Base-by-base conservation (phyloP, 2,329 filamentous ascomycete genomes). In the Aspergillus sp. region DNA sequence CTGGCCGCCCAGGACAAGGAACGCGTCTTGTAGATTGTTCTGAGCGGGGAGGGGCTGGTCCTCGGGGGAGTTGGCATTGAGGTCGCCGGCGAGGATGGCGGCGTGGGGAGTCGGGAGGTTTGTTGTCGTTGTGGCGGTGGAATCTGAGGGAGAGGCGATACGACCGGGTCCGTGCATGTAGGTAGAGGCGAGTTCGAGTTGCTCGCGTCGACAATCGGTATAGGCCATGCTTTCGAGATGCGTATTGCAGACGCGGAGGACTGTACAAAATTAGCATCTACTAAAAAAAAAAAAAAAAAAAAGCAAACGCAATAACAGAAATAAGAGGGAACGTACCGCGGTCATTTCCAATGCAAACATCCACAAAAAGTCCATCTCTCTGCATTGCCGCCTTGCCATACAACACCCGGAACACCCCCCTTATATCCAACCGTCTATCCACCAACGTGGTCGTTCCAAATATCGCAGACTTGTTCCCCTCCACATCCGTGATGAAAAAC, bases 61-160 rank as follows among this genome's bases (percentile, higher is more conserved):
- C 46, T 79, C 80, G 0, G 69, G 69, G 51, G 81, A 69, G 27
- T 82, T 80, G 19, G 79, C 78, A 51, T 83, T 83, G 39, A 81
- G 70, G 56, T 82, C 79, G 0, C 80, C 80, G 0, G 75, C 77
- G 2, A 77, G 55, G 1, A 81, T 47, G 1, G 70, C 72, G 1
- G 68, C 73, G 5, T 70, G 49, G 1, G 75, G 60, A 9, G n/a
- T 41, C 2, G 60, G 51, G 0, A 61, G 33, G 2, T 63, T 58
- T 2, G 2, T 41, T 10, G 44, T 33, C 15, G 35, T 39, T 10
- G 13, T 32, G 6, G 13, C 4, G 30, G 30, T 10, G 30, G 30
- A 9, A 9, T 22, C 20, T 22, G 20, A 22, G 10, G 13, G 30
- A 32, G 30, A 10, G 30, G 30, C 15, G 37, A 12, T 22, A 22